Conservation (phyloP, 306 rosid genomes). For the Glycine soja region DNA sequence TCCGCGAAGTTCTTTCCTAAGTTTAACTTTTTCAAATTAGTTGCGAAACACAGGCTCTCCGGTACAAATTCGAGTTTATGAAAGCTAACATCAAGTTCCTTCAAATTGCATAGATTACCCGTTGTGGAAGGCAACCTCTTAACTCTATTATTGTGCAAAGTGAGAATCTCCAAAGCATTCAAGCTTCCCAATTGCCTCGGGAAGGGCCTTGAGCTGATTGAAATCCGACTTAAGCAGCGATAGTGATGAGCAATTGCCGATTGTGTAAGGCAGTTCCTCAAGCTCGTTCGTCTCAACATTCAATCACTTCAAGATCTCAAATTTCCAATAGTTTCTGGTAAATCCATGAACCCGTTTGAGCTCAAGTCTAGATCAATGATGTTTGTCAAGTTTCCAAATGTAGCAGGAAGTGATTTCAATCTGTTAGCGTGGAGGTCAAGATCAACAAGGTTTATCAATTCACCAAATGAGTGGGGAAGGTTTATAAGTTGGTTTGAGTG, state of each 20-base stretch:
- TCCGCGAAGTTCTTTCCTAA: slow-evolving; percentile 91
- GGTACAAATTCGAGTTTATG: slow-evolving; percentile 77
- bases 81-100: slow-evolving; percentile 93
- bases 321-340: slow-evolving; percentile 73
- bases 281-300: slow-evolving; percentile 78
- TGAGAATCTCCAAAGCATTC: slow-evolving; percentile 71
- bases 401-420: slow-evolving; percentile 76
- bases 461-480: slow-evolving; percentile 89
- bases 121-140: slow-evolving; percentile 76
- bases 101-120: slow-evolving; percentile 67
- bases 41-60: slow-evolving; percentile 78
- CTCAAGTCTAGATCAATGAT: slow-evolving; percentile 79
- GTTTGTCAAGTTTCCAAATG: slow-evolving; percentile 69
- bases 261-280: slow-evolving; percentile 79
- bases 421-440: slow-evolving; percentile 82
- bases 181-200: slow-evolving; percentile 92
- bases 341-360: slow-evolving; percentile 66
- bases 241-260: slow-evolving; percentile 76
- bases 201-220: slow-evolving; percentile 82
- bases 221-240: slow-evolving; percentile 72
- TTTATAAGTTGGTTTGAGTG: slow-evolving; percentile 87
- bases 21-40: slow-evolving; percentile 66
- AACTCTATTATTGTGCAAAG: slow-evolving; percentile 82
- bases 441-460: slow-evolving; percentile 70
- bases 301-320: slow-evolving; percentile 71